Percentiles rank a stretch among this genome's conserved stretches.
Evolutionary conservation across 805 yeast genomes (phyloP).

Genomic region (Naumovozyma castellii): DNA sequence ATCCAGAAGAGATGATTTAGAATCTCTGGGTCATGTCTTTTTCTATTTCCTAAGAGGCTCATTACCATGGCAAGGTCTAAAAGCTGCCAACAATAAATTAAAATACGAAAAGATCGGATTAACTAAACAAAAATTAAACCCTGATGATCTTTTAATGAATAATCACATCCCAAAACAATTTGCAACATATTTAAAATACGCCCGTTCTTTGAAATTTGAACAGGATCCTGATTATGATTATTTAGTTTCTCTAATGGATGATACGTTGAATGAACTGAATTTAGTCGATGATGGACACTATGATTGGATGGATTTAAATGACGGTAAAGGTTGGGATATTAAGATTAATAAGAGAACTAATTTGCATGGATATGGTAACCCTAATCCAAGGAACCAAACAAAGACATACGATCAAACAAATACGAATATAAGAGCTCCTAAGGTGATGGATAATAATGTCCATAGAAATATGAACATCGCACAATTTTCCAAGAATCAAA

Average conservation of each 20-base stretch:
- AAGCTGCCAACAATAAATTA: conserved; percentile 76
- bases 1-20: conserved; percentile 74
- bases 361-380: conserved; percentile 74
- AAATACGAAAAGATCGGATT: conserved; percentile 80
- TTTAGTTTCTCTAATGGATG: conserved; percentile 50
- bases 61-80: conserved; percentile 85
- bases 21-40: conserved; percentile 73
- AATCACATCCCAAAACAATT: conserved; percentile 58
- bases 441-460: not conserved
- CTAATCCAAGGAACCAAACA: conserved; percentile 35
- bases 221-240: conserved; percentile 73
- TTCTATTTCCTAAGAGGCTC: conserved; percentile 70
- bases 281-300: conserved; percentile 57
- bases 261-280: conserved; percentile 48
- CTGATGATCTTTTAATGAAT: conserved; percentile 47
- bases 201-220: conserved; percentile 61
- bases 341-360: conserved; percentile 67
- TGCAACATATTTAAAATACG: conserved; percentile 62
- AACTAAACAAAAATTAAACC: conserved; percentile 61
- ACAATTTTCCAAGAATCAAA: not conserved
- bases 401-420: not conserved
- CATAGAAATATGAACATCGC: not conserved
- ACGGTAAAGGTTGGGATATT: conserved; percentile 78
- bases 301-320: conserved; percentile 74
- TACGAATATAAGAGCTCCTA: not conserved